Evolutionary conservation across 148 eudicot genomes (phyloP), one percentile per base, ranked within the genome.

Genomic region (Rhododendron griersonianum): DNA sequence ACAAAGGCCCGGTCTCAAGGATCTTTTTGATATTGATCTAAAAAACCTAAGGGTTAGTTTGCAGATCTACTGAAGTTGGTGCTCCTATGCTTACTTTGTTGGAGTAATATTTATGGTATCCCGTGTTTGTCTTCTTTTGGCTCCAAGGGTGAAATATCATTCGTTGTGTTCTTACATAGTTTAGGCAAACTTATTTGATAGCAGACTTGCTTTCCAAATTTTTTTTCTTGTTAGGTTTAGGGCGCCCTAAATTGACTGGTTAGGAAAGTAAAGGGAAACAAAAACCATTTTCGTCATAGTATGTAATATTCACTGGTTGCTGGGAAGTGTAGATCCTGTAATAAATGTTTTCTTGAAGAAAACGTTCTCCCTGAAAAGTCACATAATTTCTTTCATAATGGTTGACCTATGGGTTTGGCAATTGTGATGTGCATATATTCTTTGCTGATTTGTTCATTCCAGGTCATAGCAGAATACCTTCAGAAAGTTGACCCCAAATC

Each of bases 401-500:
- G 16, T 41, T 21, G 51, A 23, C n/a, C 44, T 8, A 19, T 10
- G 51, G 81, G 53, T 78, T 78, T 78, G 81, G 30, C 53, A 47
- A 47, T 47, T 78, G 48, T 45, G 30, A 78, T 47, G 81, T 47
- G 51, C 53, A 41, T 44, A 41, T 9, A 44, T 16, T 75, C 53
- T 74, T 76, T 88, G 41, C 77, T 75, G 78, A 47, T 82, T 89
- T 25, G 63, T 83, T 82, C 57, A 76, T 57, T 85, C 57, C 90
- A 97, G 99, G 99, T 97, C 65, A 91, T 97, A 87, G 98, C 99
- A 85, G 96, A 97, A 93, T 94, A 95, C 89, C 98, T 97, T 89
- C 99, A 97, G 89, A 97, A 97, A 90, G 84, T 97, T 87, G 99
- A 97, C 85, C 99, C 99, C 41, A 97, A 97, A 90, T 97, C 99